Conservation (phyloP, 2,329 filamentous ascomycete genomes). For the Aureobasidium sp. region DNA sequence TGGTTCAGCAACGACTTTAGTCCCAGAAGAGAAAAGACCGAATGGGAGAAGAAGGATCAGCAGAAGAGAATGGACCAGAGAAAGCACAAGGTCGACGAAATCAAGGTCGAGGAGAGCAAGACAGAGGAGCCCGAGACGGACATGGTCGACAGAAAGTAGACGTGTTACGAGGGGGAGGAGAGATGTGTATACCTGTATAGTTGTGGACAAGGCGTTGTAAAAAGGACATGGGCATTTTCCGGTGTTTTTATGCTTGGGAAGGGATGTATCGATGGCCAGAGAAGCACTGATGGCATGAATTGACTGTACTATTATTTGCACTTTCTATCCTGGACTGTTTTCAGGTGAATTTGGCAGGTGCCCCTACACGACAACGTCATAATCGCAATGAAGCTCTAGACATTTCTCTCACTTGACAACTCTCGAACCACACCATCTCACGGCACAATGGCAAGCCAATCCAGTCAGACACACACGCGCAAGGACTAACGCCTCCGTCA, state of each 20-base stretch:
- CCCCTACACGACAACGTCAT: background rate
- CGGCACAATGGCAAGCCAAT: slow-evolving; percentile 11
- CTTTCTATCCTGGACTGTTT: background rate
- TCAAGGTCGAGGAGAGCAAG: background rate
- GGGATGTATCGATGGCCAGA: background rate
- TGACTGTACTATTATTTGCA: background rate
- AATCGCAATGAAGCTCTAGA: background rate
- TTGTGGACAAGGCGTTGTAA: slow-evolving; percentile 12
- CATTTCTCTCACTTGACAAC: background rate
- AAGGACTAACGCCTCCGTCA: slow-evolving; percentile 33
- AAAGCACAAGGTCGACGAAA: background rate
- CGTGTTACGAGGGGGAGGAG: background rate
- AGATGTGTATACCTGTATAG: slow-evolving; percentile 4
- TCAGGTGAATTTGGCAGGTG: background rate
- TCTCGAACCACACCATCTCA: background rate
- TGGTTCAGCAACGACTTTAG: slow-evolving; percentile 32
- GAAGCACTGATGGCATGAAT: background rate
- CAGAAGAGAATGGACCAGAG: background rate
- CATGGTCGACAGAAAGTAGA: background rate
- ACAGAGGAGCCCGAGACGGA: background rate
- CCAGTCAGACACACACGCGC: background rate
- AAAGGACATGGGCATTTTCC: slow-evolving; percentile 9
- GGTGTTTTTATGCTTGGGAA: slow-evolving; percentile 12
- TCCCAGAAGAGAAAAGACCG: slow-evolving; percentile 20
- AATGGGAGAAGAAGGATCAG: slow-evolving; percentile 5